phyloP scores from a whole-genome alignment of 768 basidiomycete genomes.

The Calocera viscosa region DNA sequence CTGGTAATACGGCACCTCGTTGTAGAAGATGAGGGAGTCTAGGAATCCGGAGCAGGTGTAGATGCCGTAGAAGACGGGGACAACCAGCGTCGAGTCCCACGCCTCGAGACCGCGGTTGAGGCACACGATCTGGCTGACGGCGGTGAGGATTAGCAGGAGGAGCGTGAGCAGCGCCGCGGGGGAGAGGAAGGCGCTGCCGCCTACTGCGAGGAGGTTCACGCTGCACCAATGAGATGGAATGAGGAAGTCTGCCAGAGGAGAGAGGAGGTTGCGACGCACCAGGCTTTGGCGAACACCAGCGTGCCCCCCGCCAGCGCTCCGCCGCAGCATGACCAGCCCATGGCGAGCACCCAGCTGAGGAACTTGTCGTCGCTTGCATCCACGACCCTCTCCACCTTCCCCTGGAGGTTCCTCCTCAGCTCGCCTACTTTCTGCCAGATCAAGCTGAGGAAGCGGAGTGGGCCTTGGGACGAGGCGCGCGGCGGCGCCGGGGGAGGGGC shows the following conservation, averaged over 20 bases:
- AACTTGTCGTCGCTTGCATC: constrained; percentile 70
- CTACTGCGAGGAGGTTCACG: neutral
- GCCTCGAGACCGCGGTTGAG: constrained; percentile 80
- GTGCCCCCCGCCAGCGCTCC: constrained; percentile 82
- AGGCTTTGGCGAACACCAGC: constrained; percentile 72
- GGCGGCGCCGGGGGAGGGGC: constrained; percentile 17
- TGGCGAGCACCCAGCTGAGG: constrained; percentile 81
- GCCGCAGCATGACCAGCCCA: constrained; percentile 87
- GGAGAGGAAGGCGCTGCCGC: constrained; percentile 46
- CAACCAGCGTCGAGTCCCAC: constrained; percentile 82
- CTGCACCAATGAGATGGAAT: neutral
- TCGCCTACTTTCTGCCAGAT: constrained; percentile 29
- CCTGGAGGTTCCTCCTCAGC: constrained; percentile 37
- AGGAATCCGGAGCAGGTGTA: constrained; percentile 71
- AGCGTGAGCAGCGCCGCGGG: constrained; percentile 63
- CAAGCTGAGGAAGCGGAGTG: constrained; percentile 16
- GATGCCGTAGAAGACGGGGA: constrained; percentile 88
- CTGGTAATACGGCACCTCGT: constrained; percentile 73
- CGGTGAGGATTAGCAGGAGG: constrained; percentile 48
- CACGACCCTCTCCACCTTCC: constrained; percentile 60
- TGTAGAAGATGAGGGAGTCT: constrained; percentile 54
- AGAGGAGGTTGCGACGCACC: constrained; percentile 34
- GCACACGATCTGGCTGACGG: constrained; percentile 81
- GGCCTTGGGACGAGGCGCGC: constrained; percentile 14
- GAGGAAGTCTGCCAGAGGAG: neutral